A percentile compares a stretch with the other conserved stretches of the same genome.
phyloP scores from a whole-genome alignment of 73 alveolate genomes.

The Diophrys sp. region DNA sequence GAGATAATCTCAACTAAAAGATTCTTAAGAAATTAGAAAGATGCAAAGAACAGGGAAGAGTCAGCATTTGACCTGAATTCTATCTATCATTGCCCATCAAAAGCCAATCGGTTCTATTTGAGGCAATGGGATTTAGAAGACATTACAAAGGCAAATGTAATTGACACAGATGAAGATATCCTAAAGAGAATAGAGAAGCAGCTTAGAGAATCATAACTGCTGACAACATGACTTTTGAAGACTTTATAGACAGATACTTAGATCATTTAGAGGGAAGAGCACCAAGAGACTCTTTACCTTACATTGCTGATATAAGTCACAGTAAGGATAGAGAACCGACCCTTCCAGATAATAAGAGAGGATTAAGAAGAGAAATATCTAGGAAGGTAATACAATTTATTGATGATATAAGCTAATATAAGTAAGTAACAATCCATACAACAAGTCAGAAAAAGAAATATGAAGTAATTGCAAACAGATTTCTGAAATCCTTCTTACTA shows the following conservation, averaged over 20 bases:
- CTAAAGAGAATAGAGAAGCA: not conserved
- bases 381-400: constrained; percentile 7
- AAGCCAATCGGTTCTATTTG: constrained; percentile 28
- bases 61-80: constrained; percentile 33
- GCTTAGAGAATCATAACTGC: constrained; percentile 9
- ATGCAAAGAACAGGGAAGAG: constrained; percentile 27
- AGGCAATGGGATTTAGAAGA: constrained; percentile 20
- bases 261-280: constrained; percentile 51
- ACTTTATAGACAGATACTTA: constrained; percentile 24
- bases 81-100: constrained; percentile 27
- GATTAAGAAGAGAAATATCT: constrained; percentile 22
- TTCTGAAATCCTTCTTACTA: no score
- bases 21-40: constrained; percentile 18
- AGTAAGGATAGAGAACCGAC: not conserved
- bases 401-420: constrained; percentile 24
- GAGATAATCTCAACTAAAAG: constrained; percentile 39
- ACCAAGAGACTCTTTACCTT: constrained; percentile 3
- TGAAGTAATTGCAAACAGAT: no score
- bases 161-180: constrained; percentile 14
- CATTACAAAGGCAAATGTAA: not conserved
- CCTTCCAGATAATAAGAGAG: not conserved
- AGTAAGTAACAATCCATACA: not conserved
- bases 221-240: constrained; percentile 30
- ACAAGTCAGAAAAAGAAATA: not conserved
- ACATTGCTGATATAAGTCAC: not conserved